A percentile compares a stretch with the other conserved stretches of the same genome.
Evolutionary conservation across 2,329 filamentous ascomycete species (phyloP).

Genomic region (Coniosporium tulheliwenetii): DNA sequence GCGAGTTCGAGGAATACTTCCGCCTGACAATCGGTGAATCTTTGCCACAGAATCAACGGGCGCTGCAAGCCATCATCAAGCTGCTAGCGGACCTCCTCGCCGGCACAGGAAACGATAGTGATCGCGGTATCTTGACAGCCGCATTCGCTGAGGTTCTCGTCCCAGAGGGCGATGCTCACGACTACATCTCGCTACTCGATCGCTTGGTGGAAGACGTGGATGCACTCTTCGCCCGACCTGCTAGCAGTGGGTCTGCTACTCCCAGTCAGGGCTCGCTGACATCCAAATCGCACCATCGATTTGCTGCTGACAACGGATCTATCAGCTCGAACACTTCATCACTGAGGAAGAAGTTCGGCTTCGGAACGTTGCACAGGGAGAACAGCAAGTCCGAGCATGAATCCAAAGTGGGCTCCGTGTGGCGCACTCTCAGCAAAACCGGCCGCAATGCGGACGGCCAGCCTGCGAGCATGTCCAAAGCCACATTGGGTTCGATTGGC

Average conservation of each 20-base stretch:
- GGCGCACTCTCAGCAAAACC: constrained; percentile 78
- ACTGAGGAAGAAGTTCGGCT: constrained; percentile 67
- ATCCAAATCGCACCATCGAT: constrained; percentile 38
- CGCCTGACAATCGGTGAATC: constrained; percentile 35
- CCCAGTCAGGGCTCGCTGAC: constrained; percentile 41
- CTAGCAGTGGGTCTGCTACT: constrained; percentile 19
- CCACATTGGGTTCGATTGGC: constrained; percentile 31
- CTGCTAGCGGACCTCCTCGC: constrained; percentile 77
- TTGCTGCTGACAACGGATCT: constrained; percentile 54
- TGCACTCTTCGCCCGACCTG: constrained; percentile 55
- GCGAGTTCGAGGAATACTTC: constrained; percentile 52
- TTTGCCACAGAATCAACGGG: constrained; percentile 48
- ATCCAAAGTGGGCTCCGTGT: constrained; percentile 61
- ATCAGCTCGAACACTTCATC: constrained; percentile 78
- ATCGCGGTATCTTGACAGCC: constrained; percentile 72
- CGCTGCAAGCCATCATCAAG: constrained; percentile 71
- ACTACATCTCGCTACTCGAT: constrained; percentile 80
- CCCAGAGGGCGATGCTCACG: constrained; percentile 57
- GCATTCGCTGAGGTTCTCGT: constrained; percentile 82
- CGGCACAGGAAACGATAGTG: constrained; percentile 79
- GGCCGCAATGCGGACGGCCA: constrained; percentile 45
- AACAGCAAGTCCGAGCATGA: constrained; percentile 58
- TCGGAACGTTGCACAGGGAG: constrained; percentile 59
- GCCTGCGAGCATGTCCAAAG: constrained; percentile 48
- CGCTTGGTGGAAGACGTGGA: constrained; percentile 81